Percentiles rank a stretch among this genome's conserved stretches.
phyloP scores from a whole-genome alignment of 164 flowering plant genomes.

The grape (Vitis vinifera) region ASM3070453v1 NC_081820.1:23071501-23072000 shows the following conservation, averaged over 20 bases:
- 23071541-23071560: conserved; percentile 41
- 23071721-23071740: conserved; percentile 19
- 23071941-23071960: too few relatives aligned
- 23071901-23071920: too few relatives aligned
- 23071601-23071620: conserved; percentile 33
- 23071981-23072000: too few relatives aligned
- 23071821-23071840: neutral
- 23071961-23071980: too few relatives aligned
- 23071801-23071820: conserved; percentile 27
- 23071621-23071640: conserved; percentile 41
- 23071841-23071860: too few relatives aligned
- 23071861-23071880: too few relatives aligned
- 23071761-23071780: too few relatives aligned
- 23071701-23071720: conserved; percentile 11
- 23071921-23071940: too few relatives aligned
- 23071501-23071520: conserved; percentile 32
- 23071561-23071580: conserved; percentile 46
- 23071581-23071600: conserved; percentile 32
- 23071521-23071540: conserved; percentile 38
- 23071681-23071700: conserved; percentile 18
- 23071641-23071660: conserved; percentile 39
- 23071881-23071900: too few relatives aligned
- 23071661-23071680: conserved; percentile 37
- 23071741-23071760: neutral
- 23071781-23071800: conserved; percentile 11